Evolutionary conservation across 331 rosid genomes (phyloP), one percentile per base, ranked within the genome.

Genomic region (Ulmus americana): DNA sequence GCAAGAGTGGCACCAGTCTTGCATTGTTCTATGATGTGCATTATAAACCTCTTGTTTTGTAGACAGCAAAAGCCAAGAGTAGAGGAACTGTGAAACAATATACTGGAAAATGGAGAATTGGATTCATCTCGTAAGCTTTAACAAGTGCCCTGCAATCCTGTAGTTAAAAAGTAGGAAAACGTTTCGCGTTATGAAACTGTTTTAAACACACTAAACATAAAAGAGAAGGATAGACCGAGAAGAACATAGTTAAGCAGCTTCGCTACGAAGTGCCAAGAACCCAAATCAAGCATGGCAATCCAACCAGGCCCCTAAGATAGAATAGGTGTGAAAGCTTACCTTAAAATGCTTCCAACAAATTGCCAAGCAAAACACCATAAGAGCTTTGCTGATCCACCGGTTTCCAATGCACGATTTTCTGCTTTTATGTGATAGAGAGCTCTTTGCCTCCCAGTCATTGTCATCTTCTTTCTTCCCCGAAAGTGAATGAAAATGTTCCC

Each of bases 51-150:
- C 86, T 76, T 39, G 91, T 89, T 80, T 82, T 61, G 71, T 58
- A 61, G 59, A 83, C 67, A 51, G 84, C 81, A 73, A 58, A 77
- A 47, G 77, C 90, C 88, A 94, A 54, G 79, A 89, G 65, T 55
- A 82, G 59, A 43, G 97, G 98, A 62, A 82, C 65, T 63, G 82
- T 71, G 71, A 85, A 46, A 77, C 90, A 79, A 65, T 82, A 89
- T 44, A 70, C 87, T 50, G 85, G 85, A 55, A 85, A 83, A 70
- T 94, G 88, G 70, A 94, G 77, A 18, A 81, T 47, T 39, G 98
- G 90, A 64, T 89, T 89, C 95, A 89, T 94, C 79, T 85, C 97
- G 52, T 85, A 89, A 9, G 97, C 98, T 84, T 92, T 92, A 63
- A 76, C 66, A 18, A 87, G 85, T 69, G 43, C 78, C 83, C 86